Evolutionary conservation across 805 yeast species (phyloP), one percentile per base, ranked within the genome.

Genomic region (Nakazawaea ishiwadae): DNA sequence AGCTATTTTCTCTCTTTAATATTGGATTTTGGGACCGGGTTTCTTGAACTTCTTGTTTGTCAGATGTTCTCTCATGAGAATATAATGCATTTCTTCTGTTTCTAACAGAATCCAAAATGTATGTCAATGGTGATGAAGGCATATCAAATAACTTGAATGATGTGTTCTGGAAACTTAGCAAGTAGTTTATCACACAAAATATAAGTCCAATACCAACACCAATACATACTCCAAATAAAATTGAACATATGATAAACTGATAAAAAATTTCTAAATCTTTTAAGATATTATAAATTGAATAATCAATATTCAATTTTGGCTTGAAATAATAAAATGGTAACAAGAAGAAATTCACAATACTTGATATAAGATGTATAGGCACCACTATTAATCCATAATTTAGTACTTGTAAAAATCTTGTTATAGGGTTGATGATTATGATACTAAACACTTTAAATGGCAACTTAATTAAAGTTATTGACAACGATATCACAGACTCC

Each of bases 181-280:
- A 28, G 26, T 39, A 42, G 21, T 30, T 36, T 17, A 40, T 42
- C 11, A 29, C 12, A 5, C 29, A 20, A 21, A 45, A 36, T 8
- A 20, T 3, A 2, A 39, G 2, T 12, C 48, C 48, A 3, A 35
- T 15, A 21, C 15, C 14, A 10, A 27, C 17, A 7, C 48, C 48
- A 23, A 32, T 17, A 10, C 34, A 16, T n/a, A 46, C 11, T 10
- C 48, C 48, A 17, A 43, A 24, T 10, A 46, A 31, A 12, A 43
- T 27, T 10, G 46, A 31, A 8, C 35, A 36, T 7, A 28, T 16
- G 16, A 39, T n/a, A 21, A 46, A 43, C 15, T 40, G 44, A 35
- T 43, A 43, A 18, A 43, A 7, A 5, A 40, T 9, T 24, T 23
- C 18, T 12, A 36, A 19, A 27, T 33, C 40, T 28, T 28, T 28